Base-by-base conservation (phyloP, 2,329 filamentous ascomycete genomes). In the Venturia aucupariae region DNA sequence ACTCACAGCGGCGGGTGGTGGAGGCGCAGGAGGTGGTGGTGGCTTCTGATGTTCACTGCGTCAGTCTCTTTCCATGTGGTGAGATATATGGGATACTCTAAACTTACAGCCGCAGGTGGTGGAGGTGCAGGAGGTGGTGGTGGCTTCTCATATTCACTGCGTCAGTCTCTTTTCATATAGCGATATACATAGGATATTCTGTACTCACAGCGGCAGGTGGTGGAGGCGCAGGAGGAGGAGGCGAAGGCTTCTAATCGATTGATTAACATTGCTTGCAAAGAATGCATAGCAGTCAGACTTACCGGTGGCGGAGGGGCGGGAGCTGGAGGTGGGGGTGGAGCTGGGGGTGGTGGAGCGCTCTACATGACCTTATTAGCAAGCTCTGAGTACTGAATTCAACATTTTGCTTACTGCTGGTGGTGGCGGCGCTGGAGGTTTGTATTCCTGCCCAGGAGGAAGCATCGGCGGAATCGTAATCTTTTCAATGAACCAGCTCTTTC, bases 401-500 rank as follows among this genome's bases (percentile, higher is more conserved):
- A 15, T 46, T 2, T 11, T 46, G 17, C 48, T 19, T 17, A 54
- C 48, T 17, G 48, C 24, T 54, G 8, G 22, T 32, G 48, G 48
- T 30, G 48, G 27, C 11, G 48, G 24, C 11, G 48, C 4, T 51
- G n/a, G 48, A 32, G 60, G 41, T 39, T 54, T 62, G 19, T 13
- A 62, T 22, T 41, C 61, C 6, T 46, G 38, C 17, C 61, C 61
- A 3, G 61, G 61, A 19, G 51, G 51, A 11, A 48, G 61, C 61
- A 62, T 62, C 2, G 61, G 42, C 11, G 61, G 61, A 60, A 68
- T 65, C 4, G 62, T 61, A 22, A 68, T 59, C n/a, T 51, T 61
- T 22, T 67, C 64, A 46, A 66, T 64, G 24, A 48, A 46, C 67
- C 67, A 68, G 4, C 65, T 67, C 65, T 66, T 66, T 27, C 67